A percentile compares a stretch with the other conserved stretches of the same genome.
phyloP scores from a whole-genome alignment of 2,329 filamentous ascomycete genomes.

The Trichoderma sp. region DNA sequence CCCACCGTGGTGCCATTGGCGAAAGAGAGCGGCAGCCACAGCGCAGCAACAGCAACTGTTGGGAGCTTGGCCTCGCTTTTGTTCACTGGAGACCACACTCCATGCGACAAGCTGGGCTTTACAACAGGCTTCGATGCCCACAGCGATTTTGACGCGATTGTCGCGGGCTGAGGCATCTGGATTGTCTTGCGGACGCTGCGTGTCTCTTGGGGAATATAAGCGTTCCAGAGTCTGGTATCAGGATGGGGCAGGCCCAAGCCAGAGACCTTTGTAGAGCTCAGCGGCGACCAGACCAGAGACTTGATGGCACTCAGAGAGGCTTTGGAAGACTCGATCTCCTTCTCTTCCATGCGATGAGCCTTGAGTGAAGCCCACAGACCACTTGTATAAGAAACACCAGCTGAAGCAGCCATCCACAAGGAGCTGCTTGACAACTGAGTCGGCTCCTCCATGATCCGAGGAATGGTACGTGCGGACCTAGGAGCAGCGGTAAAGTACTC shows the following conservation, averaged over 20 bases:
- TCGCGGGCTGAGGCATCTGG: not conserved
- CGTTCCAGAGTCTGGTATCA: not conserved
- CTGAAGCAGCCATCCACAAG: not conserved
- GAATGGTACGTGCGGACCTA: constrained; percentile 10
- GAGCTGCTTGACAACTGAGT: not conserved
- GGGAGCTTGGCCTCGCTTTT: not conserved
- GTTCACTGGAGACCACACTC: not conserved
- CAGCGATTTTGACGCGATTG: constrained; percentile 5
- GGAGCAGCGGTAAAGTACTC: constrained; percentile 30
- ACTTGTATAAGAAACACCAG: not conserved
- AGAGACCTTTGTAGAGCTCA: not conserved
- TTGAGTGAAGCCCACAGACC: not conserved
- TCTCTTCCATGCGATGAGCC: not conserved
- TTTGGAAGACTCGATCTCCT: not conserved
- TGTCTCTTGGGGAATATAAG: not conserved
- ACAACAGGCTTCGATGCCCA: not conserved
- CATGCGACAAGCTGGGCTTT: not conserved
- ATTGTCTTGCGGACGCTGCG: not conserved
- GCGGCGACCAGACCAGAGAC: not conserved
- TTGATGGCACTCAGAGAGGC: not conserved
- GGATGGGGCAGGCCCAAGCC: not conserved
- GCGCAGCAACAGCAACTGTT: not conserved
- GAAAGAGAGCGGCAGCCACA: not conserved
- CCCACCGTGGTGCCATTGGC: not conserved
- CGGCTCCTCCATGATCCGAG: constrained; percentile 17